These are phyloP conservation scores for Cenchrus fungigraminus DNA, from an alignment of 176 grass and related monocot genomes.

Conservation along the genomic window DNA sequence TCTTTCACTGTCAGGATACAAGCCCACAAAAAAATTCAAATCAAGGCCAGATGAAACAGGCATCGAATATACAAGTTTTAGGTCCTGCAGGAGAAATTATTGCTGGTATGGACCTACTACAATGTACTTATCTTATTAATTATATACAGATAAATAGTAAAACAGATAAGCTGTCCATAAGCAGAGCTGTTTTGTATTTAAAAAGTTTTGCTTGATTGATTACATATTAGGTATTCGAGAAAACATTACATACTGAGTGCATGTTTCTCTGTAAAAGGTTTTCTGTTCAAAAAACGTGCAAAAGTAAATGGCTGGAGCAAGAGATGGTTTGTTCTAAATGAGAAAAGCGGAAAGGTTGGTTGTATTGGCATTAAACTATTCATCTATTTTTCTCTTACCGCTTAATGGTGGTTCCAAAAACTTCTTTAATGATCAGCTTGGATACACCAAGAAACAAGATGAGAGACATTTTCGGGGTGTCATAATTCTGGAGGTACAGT, in stretches of 20 bases:
- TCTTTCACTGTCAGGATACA: conserved; percentile 55
- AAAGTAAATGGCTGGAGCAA: conserved; percentile 82
- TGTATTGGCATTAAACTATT: conserved; percentile 8
- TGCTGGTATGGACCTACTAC: conserved; percentile 53
- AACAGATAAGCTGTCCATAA: not conserved
- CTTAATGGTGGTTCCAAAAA: conserved; percentile 23
- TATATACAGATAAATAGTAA: not conserved
- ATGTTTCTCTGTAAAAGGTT: conserved; percentile 59
- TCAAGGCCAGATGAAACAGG: conserved; percentile 59
- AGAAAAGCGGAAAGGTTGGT: conserved; percentile 83
- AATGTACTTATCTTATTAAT: not conserved
- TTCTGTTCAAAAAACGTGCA: conserved; percentile 72
- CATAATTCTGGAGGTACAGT: conserved; percentile 78
- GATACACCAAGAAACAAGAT: conserved; percentile 90
- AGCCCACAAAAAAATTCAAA: conserved; percentile 56
- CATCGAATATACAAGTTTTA: conserved; percentile 72
- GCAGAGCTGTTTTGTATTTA: not conserved
- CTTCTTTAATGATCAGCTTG: conserved; percentile 59
- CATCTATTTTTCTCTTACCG: not conserved
- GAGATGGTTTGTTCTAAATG: conserved; percentile 94
- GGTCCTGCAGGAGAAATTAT: conserved; percentile 86
- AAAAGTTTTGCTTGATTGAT: not conserved
- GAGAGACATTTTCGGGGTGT: conserved; percentile 82
- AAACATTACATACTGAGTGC: conserved; percentile 10
- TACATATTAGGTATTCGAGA: not conserved